A percentile compares a stretch with the other conserved stretches of the same genome.
These are phyloP conservation scores for Musa schizocarpa DNA, from an alignment of 176 grass and related monocot species.

Conservation along the genomic window DNA sequence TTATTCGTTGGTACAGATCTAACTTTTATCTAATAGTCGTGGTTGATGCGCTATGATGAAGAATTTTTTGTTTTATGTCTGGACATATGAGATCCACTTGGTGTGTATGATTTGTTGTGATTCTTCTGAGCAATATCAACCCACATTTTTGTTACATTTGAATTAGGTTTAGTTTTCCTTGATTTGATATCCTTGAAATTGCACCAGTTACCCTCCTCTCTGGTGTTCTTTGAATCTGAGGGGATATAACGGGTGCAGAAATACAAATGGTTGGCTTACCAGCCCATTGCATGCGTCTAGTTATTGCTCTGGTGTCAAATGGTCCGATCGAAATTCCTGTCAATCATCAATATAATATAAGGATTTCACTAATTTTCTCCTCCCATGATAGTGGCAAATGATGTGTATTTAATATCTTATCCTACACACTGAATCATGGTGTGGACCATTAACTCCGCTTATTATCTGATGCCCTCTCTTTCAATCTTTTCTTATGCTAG, in stretches of 20 bases:
- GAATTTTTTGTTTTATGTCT: neutral
- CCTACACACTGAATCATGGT: slow-evolving; percentile 9
- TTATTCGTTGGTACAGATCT: neutral
- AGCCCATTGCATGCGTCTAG: slow-evolving; percentile 46
- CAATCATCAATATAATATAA: neutral
- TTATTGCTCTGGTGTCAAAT: slow-evolving; percentile 88
- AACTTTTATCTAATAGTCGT: neutral
- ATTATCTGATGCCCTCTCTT: slow-evolving; percentile 4
- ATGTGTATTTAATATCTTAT: neutral
- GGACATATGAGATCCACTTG: neutral
- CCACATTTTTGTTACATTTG: neutral
- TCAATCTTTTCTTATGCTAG: too few species aligned
- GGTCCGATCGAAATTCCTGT: slow-evolving; percentile 38
- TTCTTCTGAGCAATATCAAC: neutral
- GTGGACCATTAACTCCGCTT: slow-evolving; percentile 13
- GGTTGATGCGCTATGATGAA: neutral
- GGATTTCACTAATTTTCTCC: neutral
- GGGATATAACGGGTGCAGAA: slow-evolving; percentile 33
- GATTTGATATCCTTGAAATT: neutral
- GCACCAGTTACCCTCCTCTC: slow-evolving; percentile 26
- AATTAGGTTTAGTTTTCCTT: neutral
- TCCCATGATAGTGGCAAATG: neutral
- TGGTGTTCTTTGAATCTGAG: slow-evolving; percentile 13
- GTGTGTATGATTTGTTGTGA: neutral
- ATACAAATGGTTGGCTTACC: slow-evolving; percentile 69